A percentile compares a stretch with the other conserved stretches of the same genome.
phyloP scores from a whole-genome alignment of 257 asterid species.

The Ajuga chamaepitys region DNA sequence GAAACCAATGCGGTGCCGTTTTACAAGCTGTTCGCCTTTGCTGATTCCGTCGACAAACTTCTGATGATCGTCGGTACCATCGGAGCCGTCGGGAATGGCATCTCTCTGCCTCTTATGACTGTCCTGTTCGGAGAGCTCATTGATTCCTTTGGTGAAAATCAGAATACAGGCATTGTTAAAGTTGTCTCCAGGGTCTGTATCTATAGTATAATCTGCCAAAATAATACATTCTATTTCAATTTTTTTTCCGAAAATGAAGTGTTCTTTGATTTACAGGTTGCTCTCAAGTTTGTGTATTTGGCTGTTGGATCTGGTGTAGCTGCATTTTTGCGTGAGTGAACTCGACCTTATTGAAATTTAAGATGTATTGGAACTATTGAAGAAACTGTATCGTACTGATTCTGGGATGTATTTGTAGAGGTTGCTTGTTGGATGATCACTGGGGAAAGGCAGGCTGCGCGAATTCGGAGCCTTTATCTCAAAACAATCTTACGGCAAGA shows the following conservation, averaged over 20 bases:
- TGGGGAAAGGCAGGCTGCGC: conserved; percentile 82
- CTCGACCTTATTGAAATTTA: background rate
- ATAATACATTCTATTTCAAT: too few relatives aligned
- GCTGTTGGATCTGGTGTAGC: conserved; percentile 56
- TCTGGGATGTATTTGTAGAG: conserved; percentile 44
- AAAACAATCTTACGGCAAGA: conserved; percentile 66
- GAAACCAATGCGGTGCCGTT: conserved; percentile 32
- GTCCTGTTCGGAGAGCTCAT: conserved; percentile 46
- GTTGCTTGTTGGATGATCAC: conserved; percentile 70
- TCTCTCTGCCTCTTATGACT: conserved; percentile 43
- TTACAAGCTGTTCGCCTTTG: conserved; percentile 48
- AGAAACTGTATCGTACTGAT: too few relatives aligned
- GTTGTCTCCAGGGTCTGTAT: conserved; percentile 43
- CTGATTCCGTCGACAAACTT: conserved; percentile 45
- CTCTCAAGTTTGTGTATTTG: conserved; percentile 50
- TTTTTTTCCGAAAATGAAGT: too few relatives aligned
- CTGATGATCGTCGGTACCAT: conserved; percentile 47
- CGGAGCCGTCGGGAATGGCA: conserved; percentile 52
- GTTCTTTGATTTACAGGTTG: too few relatives aligned
- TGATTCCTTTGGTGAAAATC: conserved; percentile 51
- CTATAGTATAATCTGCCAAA: too few relatives aligned
- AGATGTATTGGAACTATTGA: too few relatives aligned
- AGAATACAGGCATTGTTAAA: conserved; percentile 20
- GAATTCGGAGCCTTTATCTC: conserved; percentile 52
- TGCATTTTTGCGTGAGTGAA: conserved; percentile 52